Conservation (phyloP, 2,329 filamentous ascomycete species). For the Colletotrichum sublineola region DNA sequence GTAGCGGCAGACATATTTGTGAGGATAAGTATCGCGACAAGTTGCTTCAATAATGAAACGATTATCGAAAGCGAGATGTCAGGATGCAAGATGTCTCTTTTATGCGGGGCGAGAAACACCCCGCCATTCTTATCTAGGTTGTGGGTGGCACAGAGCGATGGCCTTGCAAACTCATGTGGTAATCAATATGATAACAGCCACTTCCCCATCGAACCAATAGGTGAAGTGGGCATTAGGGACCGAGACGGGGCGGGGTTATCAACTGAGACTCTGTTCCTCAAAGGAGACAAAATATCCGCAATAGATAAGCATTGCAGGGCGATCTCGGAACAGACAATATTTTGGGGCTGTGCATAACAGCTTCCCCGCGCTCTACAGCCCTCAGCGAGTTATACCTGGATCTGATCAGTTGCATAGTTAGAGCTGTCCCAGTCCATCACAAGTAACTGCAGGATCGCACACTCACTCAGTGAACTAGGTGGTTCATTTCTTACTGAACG, state of each 20-base stretch:
- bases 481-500: neutral
- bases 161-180: neutral
- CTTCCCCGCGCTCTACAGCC: neutral
- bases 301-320: neutral
- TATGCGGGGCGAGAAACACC: neutral
- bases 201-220: neutral
- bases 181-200: neutral
- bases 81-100: neutral
- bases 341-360: too few relatives aligned
- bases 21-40: too few relatives aligned
- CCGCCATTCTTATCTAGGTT: neutral
- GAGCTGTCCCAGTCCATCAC: too few relatives aligned
- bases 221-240: neutral
- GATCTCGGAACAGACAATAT: neutral
- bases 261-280: neutral
- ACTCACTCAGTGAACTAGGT: neutral
- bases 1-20: slow-evolving; percentile 32
- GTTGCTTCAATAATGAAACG: neutral
- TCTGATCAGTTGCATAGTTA: neutral
- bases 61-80: neutral
- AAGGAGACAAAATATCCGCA: slow-evolving; percentile 20
- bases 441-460: neutral
- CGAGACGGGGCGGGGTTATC: neutral
- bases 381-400: neutral
- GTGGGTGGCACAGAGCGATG: neutral